Evolutionary conservation across 805 yeast species (phyloP), one percentile per base, ranked within the genome.

Genomic region (Myxozyma geophila): DNA sequence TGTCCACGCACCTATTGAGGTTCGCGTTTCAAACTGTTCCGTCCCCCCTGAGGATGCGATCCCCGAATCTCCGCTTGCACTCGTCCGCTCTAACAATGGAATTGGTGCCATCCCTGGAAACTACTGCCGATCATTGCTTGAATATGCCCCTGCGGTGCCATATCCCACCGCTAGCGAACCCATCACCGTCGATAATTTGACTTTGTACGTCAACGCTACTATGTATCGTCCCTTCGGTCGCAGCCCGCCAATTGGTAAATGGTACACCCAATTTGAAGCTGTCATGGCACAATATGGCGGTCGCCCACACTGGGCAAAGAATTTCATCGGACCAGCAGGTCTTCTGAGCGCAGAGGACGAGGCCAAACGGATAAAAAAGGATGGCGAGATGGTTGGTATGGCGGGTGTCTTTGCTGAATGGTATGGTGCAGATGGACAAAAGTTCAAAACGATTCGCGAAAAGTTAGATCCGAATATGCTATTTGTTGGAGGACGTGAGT

Each of bases 261-360:
- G 98, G 97, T 93, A 83, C 77, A 82, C 83, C 55, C 79, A 81
- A n/a, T 93, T 93, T 75, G 99, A 93, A 76, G 83, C 84, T 58
- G 83, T 90, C 1, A 80, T 92, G 81, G 82, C 81, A 56, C 85
- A 84, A 35, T 92, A 88, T 36, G 92, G 89, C 43, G 99, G 99
- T 50, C 89, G 87, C 74, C 99, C 99, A 1, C 99, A 93, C 76
- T 93, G 99, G 99, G 99, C 99, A 17, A 93, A 93, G 80, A 92
- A 92, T 76, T 93, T 91, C 75, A 79, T 89, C 61, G 96, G 96
- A 1, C 78, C 83, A 2, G 75, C 60, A 2, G 56, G 61, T 19
- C 37, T 8, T 6, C 28, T 58, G 33, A 19, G 28, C 13, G 51
- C 53, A 7, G 43, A 78, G 12, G 73, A 72, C 1, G 83, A 81